A percentile compares a stretch with the other conserved stretches of the same genome.
phyloP scores from a whole-genome alignment of 1,284 basidiomycete species.

The Leccinum griseonigrum region DNA sequence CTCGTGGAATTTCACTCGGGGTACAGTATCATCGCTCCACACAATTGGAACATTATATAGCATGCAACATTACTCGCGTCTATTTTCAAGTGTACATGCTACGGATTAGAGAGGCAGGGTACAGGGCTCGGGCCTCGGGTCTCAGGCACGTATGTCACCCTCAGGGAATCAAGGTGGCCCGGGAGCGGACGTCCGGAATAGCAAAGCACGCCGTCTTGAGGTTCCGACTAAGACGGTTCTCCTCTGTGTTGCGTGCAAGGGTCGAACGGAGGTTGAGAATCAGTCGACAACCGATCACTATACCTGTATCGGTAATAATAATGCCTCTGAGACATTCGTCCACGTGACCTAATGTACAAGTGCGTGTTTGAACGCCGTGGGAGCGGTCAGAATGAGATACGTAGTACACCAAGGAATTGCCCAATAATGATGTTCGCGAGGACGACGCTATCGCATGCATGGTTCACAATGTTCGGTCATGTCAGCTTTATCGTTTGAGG shows the following conservation, averaged over 20 bases:
- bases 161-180: too few relatives aligned
- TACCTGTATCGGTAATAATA: not conserved
- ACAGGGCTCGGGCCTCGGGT: too few relatives aligned
- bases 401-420: not conserved
- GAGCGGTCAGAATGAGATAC: not conserved
- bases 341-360: not conserved
- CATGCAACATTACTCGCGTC: too few relatives aligned
- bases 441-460: conserved; percentile 9
- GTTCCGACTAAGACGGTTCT: not conserved
- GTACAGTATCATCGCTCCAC: too few relatives aligned
- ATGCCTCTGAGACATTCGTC: not conserved
- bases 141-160: too few relatives aligned
- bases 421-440: not conserved
- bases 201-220: not conserved
- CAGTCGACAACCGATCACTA: conserved; percentile 4
- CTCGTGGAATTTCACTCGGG: too few relatives aligned
- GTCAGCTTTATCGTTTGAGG: not conserved
- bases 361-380: not conserved
- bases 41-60: too few relatives aligned
- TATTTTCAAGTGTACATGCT: too few relatives aligned
- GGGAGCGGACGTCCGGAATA: not conserved
- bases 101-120: too few relatives aligned
- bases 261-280: conserved; percentile 7
- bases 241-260: not conserved
- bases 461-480: not conserved